These are phyloP conservation scores for Nicotiana sylvestris DNA, from an alignment of 257 asterid species.

Conservation along the genomic window DNA sequence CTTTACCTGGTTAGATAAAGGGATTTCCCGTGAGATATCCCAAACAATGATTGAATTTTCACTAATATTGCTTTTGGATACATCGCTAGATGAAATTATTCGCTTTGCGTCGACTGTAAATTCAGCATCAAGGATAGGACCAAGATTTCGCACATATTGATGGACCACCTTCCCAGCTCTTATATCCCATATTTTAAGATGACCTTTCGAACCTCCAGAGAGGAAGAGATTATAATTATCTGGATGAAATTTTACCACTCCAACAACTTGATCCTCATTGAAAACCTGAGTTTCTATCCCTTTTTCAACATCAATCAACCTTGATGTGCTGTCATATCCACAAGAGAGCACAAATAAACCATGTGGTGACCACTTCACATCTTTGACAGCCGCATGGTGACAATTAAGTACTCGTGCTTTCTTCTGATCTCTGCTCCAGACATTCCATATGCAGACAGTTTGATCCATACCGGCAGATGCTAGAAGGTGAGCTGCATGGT, in stretches of 20 bases:
- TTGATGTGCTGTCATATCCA: conserved; percentile 88
- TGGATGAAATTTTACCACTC: conserved; percentile 73
- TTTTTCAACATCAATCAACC: conserved; percentile 74
- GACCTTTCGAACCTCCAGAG: conserved; percentile 96
- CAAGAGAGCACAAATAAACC: conserved; percentile 76
- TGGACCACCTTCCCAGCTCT: conserved; percentile 69
- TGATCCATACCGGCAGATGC: conserved; percentile 94
- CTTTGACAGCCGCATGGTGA: conserved; percentile 81
- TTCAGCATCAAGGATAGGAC: conserved; percentile 84
- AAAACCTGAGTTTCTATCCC: conserved; percentile 59
- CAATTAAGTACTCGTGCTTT: conserved; percentile 43
- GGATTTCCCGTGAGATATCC: conserved; percentile 83
- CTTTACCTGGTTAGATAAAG: conserved; percentile 82
- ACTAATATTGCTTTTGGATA: conserved; percentile 68
- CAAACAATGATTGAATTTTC: conserved; percentile 87
- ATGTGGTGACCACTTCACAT: conserved; percentile 79
- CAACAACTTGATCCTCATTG: conserved; percentile 80
- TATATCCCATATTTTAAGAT: conserved; percentile 75
- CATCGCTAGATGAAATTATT: conserved; percentile 77
- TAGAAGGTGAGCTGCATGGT: conserved; percentile 85
- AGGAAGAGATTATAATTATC: conserved; percentile 56
- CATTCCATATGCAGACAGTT: conserved; percentile 77
- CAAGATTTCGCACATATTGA: conserved; percentile 62
- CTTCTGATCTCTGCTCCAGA: conserved; percentile 67
- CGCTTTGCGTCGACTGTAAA: conserved; percentile 67